These are phyloP conservation scores for Cordia subcordata DNA, from an alignment of 257 asterid species.

Conservation along the genomic window DNA sequence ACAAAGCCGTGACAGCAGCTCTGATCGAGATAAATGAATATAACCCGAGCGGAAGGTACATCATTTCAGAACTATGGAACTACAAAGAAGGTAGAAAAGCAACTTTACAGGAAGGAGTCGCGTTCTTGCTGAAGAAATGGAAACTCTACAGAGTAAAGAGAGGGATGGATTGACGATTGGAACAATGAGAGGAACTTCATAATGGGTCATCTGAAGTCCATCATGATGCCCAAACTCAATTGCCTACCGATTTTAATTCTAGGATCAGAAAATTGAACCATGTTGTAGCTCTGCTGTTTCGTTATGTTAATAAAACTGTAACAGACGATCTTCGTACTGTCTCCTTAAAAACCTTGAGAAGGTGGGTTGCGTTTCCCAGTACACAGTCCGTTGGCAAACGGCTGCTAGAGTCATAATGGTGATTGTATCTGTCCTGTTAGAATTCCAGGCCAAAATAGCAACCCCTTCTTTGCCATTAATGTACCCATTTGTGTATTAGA, in stretches of 20 bases:
- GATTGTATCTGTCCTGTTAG: no score
- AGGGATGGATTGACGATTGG: conserved; percentile 1
- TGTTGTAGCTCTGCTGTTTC: background rate
- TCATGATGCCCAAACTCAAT: background rate
- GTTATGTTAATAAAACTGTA: background rate
- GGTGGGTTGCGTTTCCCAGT: no score
- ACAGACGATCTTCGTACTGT: no score
- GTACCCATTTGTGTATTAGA: no score
- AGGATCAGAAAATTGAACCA: background rate
- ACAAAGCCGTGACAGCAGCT: conserved; percentile 60
- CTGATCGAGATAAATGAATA: conserved; percentile 66
- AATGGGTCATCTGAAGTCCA: background rate
- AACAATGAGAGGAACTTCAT: background rate
- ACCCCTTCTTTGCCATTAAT: no score
- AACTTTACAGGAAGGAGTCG: conserved; percentile 63
- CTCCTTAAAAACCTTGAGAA: no score
- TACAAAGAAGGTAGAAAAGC: conserved; percentile 63
- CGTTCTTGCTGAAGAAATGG: conserved; percentile 54
- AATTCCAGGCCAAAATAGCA: no score
- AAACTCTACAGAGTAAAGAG: conserved; percentile 10
- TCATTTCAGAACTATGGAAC: conserved; percentile 79
- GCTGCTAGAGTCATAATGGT: no score
- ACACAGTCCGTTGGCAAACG: no score
- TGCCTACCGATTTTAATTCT: background rate
- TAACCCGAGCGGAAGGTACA: conserved; percentile 83